Percentiles rank a stretch among this genome's conserved stretches.
These are phyloP conservation scores for Mayamaea pseudoterrestris DNA, from an alignment of 108 stramenopile genomes.

Conservation along the genomic window DNA sequence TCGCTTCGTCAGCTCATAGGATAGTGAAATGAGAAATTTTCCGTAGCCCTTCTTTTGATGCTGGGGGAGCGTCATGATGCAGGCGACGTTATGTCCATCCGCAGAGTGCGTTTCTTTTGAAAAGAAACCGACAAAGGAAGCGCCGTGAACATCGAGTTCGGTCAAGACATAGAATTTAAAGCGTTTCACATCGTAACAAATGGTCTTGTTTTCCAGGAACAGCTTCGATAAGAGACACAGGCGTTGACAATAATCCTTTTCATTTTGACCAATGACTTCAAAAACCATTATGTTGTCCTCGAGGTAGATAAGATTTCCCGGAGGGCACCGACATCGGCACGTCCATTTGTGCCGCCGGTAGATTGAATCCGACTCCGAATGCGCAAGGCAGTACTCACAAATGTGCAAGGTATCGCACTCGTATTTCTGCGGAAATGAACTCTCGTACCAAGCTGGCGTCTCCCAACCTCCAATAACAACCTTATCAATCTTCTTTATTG, in stretches of 20 bases:
- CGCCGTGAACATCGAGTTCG: conserved; percentile 61
- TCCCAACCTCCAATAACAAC: conserved; percentile 87
- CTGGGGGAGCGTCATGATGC: conserved; percentile 97
- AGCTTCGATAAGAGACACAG: conserved; percentile 96
- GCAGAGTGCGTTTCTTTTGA: conserved; percentile 84
- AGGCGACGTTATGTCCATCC: conserved; percentile 96
- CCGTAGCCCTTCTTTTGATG: conserved; percentile 97
- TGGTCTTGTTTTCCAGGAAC: conserved; percentile 99
- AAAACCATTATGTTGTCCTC: conserved; percentile 40
- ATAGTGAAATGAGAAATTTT: conserved; percentile 94
- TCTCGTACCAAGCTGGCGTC: conserved; percentile 96
- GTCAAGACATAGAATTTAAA: conserved; percentile 98
- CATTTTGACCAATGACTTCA: conserved; percentile 68
- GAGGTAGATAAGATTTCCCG: conserved; percentile 93
- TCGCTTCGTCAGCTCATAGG: conserved; percentile 84
- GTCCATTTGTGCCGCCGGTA: conserved; percentile 72
- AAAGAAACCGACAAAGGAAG: conserved; percentile 93
- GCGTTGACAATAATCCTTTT: conserved; percentile 95
- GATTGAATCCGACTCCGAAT: conserved; percentile 65
- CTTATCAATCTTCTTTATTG: conserved; percentile 94
- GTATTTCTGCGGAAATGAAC: conserved; percentile 92
- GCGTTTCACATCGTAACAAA: conserved; percentile 98
- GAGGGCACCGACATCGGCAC: conserved; percentile 69
- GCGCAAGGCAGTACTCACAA: conserved; percentile 96
- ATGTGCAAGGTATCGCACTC: conserved; percentile 77